Conservation (phyloP, 345 rosid genomes). For the Anacardium occidentale region DNA sequence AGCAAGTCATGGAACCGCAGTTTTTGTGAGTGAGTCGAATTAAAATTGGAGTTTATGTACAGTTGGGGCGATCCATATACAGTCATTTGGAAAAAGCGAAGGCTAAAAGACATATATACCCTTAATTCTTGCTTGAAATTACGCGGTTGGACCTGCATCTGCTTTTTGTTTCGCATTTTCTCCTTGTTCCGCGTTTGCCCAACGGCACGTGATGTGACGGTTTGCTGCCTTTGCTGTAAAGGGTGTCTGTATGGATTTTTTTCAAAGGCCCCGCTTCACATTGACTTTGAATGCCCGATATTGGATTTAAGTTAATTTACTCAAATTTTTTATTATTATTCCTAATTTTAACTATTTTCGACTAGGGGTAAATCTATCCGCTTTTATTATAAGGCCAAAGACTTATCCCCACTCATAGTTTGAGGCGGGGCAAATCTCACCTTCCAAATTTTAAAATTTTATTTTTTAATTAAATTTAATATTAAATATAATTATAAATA, state of each 20-base stretch:
- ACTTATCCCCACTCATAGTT: too few relatives aligned
- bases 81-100: background rate
- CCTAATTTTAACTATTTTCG: too few relatives aligned
- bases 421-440: too few relatives aligned
- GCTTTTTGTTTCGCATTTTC: too few relatives aligned
- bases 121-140: background rate
- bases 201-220: background rate
- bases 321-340: background rate
- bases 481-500: too few relatives aligned
- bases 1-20: background rate
- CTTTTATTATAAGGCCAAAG: too few relatives aligned
- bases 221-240: slow-evolving; percentile 14
- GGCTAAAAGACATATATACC: background rate
- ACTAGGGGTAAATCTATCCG: too few relatives aligned
- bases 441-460: too few relatives aligned
- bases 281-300: slow-evolving; percentile 28
- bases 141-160: background rate
- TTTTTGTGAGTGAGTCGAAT: background rate
- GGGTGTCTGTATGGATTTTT: background rate
- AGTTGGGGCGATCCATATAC: background rate
- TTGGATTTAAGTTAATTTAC: background rate
- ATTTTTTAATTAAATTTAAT: too few relatives aligned
- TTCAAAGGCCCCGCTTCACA: background rate
- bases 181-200: background rate
- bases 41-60: background rate